Base-by-base conservation (phyloP, 108 stramenopile species). In the Epithemia pelagica region DNA sequence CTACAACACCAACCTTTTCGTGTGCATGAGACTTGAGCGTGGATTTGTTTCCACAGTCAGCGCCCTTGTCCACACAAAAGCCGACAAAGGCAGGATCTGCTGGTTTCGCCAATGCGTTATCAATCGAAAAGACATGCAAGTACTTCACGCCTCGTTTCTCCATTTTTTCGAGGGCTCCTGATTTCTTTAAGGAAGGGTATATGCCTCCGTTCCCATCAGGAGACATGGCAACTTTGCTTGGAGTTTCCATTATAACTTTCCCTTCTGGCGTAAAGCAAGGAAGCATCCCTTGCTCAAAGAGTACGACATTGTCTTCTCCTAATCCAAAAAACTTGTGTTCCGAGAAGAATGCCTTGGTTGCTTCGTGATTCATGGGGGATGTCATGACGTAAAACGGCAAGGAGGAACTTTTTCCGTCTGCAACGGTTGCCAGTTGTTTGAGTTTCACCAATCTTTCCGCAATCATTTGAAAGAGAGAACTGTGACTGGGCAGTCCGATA, bases 141-240 rank as follows among this genome's bases (percentile, higher is more conserved):
- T 89, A 79, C 62, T 88, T 64, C 24, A 98, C 83, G 0, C 94
- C 93, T 2, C 88, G 77, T 15, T 53, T 20, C 19, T 74, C 61
- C 96, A 99, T 96, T 66, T 95, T 90, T 0, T 59, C 76, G 23
- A 99, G 61, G 20, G 89, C 78, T 0, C 97, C 97, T 21, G 83
- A 80, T 24, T 68, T 74, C 54, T 80, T 63, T 70, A 99, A 74
- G 62, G 99, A 91, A 25, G 90, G 91, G 70, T 97, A 99, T 55
- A 99, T 95, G 3, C 97, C 97, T 10, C 99, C 99, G 72, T 98
- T 98, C 20, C 95, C 99, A 81, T 98, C 96, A 0, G 99, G 99
- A 2, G 97, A 95, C 74, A 90, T 71, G 18, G 96, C 83, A 1
- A 96, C 64, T 25, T 61, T 52, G 23, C 72, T 65, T 1, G 75